Evolutionary conservation across 2,329 filamentous ascomycete species (phyloP), one percentile per base, ranked within the genome.

Genomic region (Tricladium varicosporioides): DNA sequence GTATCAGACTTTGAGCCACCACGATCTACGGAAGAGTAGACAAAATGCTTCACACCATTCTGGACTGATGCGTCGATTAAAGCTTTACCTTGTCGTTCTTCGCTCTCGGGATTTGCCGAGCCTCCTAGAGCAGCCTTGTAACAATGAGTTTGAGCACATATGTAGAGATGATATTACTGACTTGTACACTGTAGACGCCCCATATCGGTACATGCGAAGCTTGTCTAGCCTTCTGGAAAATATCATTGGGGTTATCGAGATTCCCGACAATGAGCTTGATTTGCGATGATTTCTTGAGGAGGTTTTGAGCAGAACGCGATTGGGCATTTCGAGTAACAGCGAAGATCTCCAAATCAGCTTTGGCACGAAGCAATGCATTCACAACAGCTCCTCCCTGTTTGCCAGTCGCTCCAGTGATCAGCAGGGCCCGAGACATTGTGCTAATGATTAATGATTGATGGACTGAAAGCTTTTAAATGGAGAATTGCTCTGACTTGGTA

Each of bases 21-120:
- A 42, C 86, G 82, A 60, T 88, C 86, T 22, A 87, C 82, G 52
- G 78, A 82, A 31, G 77, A 80, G 71, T 87, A 88, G 46, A 89
- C 78, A 63, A 88, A 85, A 65, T 84, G 79, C 57, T 77, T 73
- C 42, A 88, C 80, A 11, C 76, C 75, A 22, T 80, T 70, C 22
- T 78, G 76, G 56, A 87, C 66, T 2, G 81, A 75, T n/a, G 77
- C 80, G 57, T 86, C 80, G 54, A 87, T 74, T 7, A 89, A 71
- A 0, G 71, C 75, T 43, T 78, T 84, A 53, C 84, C 85, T 69
- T 88, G 83, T 7, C 63, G 56, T 60, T 80, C 74, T 69, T 85
- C 81, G 51, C 65, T 66, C 9, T 60, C 59, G 54, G 50, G 31
- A 18, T 58, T 36, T n/a, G n/a, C n/a, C n/a, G n/a, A n/a, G n/a